A percentile compares a stretch with the other conserved stretches of the same genome.
Conservation (phyloP, 2,329 filamentous ascomycete genomes). For the Nigrospora osmanthi region DNA sequence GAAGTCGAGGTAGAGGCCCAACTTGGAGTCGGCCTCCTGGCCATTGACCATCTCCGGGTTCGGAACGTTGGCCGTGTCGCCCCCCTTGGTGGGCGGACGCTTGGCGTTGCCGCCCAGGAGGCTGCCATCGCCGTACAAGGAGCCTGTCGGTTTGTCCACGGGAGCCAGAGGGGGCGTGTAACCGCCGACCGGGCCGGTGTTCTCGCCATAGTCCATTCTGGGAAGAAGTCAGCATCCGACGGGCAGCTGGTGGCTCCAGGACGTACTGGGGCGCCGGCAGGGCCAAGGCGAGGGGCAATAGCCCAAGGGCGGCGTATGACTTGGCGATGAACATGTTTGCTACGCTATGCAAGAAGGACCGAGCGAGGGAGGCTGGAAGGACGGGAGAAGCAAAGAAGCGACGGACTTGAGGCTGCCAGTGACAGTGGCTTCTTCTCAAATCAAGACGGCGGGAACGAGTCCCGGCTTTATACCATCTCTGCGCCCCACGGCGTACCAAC, state of each 20-base stretch:
- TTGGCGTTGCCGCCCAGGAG: conserved; percentile 32
- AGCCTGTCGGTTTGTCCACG: conserved; percentile 27
- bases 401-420: too few relatives aligned
- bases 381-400: too few relatives aligned
- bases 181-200: conserved; percentile 31
- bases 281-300: conserved; percentile 2
- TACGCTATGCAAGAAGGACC: neutral
- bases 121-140: conserved; percentile 28
- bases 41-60: conserved; percentile 35
- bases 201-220: conserved; percentile 34
- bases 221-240: neutral
- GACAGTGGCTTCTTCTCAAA: too few relatives aligned
- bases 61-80: conserved; percentile 28
- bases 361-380: neutral
- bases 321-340: neutral
- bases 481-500: too few relatives aligned
- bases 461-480: too few relatives aligned
- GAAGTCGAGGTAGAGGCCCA: conserved; percentile 48
- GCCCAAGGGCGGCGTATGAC: conserved; percentile 2
- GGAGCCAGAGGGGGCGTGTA: conserved; percentile 28
- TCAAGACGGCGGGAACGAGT: too few relatives aligned
- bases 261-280: conserved; percentile 5
- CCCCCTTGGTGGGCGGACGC: conserved; percentile 26
- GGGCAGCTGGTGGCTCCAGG: neutral
- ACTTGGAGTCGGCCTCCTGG: conserved; percentile 39